Percentiles rank a stretch among this genome's conserved stretches.
Evolutionary conservation across 2,329 filamentous ascomycete genomes (phyloP).

Genomic region (Thyridium curvatum): DNA sequence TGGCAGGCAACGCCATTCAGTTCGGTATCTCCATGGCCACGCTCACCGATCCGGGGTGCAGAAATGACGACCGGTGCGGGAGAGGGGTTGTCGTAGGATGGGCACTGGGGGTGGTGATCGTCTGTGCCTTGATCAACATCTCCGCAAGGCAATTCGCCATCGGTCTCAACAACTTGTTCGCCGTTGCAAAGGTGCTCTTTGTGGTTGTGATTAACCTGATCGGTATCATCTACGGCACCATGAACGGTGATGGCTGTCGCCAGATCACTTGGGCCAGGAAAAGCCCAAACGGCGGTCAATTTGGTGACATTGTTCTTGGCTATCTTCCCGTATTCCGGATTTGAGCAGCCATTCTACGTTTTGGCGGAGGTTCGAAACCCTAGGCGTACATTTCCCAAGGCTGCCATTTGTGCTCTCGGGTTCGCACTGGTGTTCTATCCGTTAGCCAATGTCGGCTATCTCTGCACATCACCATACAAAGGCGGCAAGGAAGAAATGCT

Average conservation of each 20-base stretch:
- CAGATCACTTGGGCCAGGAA: slow-evolving; percentile 6
- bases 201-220: slow-evolving; percentile 30
- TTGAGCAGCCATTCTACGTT: slow-evolving; percentile 17
- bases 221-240: slow-evolving; percentile 20
- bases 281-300: slow-evolving; percentile 6
- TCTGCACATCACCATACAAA: slow-evolving; percentile 17
- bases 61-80: not conserved
- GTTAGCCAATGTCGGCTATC: slow-evolving; percentile 30
- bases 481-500: slow-evolving; percentile 10
- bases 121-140: slow-evolving; percentile 34
- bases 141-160: slow-evolving; percentile 29
- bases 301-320: slow-evolving; percentile 14
- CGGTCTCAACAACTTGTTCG: slow-evolving; percentile 34
- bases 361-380: slow-evolving; percentile 33
- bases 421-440: slow-evolving; percentile 27
- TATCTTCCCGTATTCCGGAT: slow-evolving; percentile 12
- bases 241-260: slow-evolving; percentile 6
- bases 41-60: slow-evolving; percentile 15
- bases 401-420: slow-evolving; percentile 24
- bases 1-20: slow-evolving; percentile 30
- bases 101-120: slow-evolving; percentile 28
- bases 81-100: slow-evolving; percentile 27
- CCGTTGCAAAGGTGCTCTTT: slow-evolving; percentile 31
- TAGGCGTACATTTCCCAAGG: slow-evolving; percentile 25
- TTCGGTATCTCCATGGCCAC: slow-evolving; percentile 26